Percentiles rank a stretch among this genome's conserved stretches.
Conservation (phyloP, 192 early-diverging fungal genomes). For the Linnemannia elongata region DNA sequence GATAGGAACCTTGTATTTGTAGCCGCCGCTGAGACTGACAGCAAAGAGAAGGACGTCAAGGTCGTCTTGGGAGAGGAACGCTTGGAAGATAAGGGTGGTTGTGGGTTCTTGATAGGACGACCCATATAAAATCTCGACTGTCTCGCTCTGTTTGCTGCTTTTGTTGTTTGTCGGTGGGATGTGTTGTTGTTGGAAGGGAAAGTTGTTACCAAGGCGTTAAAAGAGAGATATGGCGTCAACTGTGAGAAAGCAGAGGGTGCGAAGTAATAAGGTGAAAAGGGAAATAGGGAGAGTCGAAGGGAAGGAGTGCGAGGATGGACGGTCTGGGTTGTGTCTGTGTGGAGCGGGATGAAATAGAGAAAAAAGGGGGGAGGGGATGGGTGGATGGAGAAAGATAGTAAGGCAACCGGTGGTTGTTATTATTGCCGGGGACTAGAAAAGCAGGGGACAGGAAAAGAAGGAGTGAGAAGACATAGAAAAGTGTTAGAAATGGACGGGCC, state of each 20-base stretch:
- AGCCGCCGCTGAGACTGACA: not conserved
- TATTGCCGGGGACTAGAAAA: no score
- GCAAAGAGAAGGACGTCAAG: not conserved
- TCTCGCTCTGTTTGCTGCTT: not conserved
- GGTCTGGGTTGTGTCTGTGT: not conserved
- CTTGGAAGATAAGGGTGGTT: conserved; percentile 2
- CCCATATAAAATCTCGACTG: not conserved
- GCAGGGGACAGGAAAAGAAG: no score
- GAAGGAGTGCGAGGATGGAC: not conserved
- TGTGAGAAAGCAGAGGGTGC: not conserved
- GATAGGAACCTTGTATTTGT: not conserved
- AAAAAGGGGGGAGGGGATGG: conserved; percentile 2
- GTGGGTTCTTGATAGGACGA: not conserved
- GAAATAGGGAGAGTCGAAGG: not conserved
- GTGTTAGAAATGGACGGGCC: not conserved
- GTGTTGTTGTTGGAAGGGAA: not conserved
- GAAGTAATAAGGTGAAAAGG: not conserved
- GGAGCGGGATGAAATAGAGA: not conserved
- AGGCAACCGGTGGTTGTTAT: not conserved
- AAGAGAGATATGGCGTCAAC: conserved; percentile 4
- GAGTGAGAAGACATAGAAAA: not conserved
- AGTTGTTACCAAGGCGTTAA: conserved; percentile 2
- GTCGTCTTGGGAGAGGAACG: not conserved
- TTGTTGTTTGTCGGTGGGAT: not conserved
- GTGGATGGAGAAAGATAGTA: not conserved